phyloP scores from a whole-genome alignment of 306 rosid genomes.

The Citrullus amarus region DNA sequence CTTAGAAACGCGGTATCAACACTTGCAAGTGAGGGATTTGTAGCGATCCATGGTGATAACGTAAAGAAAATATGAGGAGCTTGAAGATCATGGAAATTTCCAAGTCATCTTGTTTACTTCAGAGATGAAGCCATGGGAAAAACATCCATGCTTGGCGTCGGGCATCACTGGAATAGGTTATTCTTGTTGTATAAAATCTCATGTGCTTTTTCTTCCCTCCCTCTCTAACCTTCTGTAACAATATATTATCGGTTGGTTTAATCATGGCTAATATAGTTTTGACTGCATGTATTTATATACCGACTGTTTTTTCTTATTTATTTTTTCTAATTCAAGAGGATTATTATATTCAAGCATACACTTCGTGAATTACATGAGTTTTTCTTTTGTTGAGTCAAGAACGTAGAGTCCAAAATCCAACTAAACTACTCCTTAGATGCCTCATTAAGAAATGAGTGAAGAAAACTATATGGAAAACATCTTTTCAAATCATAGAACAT shows the following conservation, averaged over 20 bases:
- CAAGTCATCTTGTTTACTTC: not conserved
- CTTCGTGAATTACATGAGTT: too few species aligned
- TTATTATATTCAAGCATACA: not conserved
- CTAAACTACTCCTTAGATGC: too few species aligned
- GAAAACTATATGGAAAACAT: too few species aligned
- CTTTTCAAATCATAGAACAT: too few species aligned
- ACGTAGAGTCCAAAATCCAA: too few species aligned
- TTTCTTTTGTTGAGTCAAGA: too few species aligned
- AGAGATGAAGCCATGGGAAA: not conserved
- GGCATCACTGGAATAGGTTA: not conserved
- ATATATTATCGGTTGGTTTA: not conserved
- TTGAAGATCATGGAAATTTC: not conserved
- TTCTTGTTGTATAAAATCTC: not conserved
- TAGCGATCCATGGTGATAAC: constrained; percentile 57
- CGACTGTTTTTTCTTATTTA: not conserved
- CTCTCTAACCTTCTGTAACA: not conserved
- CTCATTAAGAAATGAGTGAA: too few species aligned
- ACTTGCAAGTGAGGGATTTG: constrained; percentile 74
- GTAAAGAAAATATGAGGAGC: constrained; percentile 49
- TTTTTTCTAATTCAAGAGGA: not conserved
- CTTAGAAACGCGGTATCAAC: constrained; percentile 53
- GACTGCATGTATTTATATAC: not conserved
- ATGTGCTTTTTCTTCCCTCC: not conserved
- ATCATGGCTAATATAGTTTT: not conserved
- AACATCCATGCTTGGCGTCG: not conserved